Conservation (phyloP, 805 yeast species). For the Saccharomycopsis schoenii region DNA sequence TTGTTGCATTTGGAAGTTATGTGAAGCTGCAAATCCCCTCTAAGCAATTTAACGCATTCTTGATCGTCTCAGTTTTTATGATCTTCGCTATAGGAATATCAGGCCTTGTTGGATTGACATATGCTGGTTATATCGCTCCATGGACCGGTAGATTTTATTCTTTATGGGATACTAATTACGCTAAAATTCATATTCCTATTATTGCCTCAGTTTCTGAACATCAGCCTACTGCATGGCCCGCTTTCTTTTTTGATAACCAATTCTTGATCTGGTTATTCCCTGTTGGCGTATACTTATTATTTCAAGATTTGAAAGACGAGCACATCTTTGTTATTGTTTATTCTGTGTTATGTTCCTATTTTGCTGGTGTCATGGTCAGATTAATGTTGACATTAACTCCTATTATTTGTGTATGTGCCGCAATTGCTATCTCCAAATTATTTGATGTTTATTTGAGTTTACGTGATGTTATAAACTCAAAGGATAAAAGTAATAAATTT, state of each 20-base stretch:
- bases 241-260: slow-evolving; percentile 90
- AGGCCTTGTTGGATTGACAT: slow-evolving; percentile 72
- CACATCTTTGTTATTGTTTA: slow-evolving; percentile 89
- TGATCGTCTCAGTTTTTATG: slow-evolving; percentile 47
- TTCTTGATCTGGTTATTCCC: slow-evolving; percentile 97
- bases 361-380: slow-evolving; percentile 99
- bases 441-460: slow-evolving; percentile 75
- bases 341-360: slow-evolving; percentile 88
- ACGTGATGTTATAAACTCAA: slow-evolving; percentile 23
- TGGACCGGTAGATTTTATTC: slow-evolving; percentile 99
- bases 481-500: slow-evolving; percentile 1
- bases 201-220: slow-evolving; percentile 98
- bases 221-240: slow-evolving; percentile 99
- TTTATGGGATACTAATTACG: slow-evolving; percentile 95
- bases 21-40: slow-evolving; percentile 65
- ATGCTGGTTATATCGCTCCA: slow-evolving; percentile 91
- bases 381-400: slow-evolving; percentile 96
- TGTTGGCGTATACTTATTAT: slow-evolving; percentile 84
- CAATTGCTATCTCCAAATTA: slow-evolving; percentile 75
- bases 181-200: slow-evolving; percentile 95
- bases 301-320: slow-evolving; percentile 84
- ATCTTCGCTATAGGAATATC: slow-evolving; percentile 55
- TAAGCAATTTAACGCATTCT: slow-evolving; percentile 56
- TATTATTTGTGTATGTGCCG: slow-evolving; percentile 86
- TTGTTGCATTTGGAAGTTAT: slow-evolving; percentile 78